Evolutionary conservation across 345 rosid genomes (phyloP), one percentile per base, ranked within the genome.

Genomic region (Laguncularia racemosa): DNA sequence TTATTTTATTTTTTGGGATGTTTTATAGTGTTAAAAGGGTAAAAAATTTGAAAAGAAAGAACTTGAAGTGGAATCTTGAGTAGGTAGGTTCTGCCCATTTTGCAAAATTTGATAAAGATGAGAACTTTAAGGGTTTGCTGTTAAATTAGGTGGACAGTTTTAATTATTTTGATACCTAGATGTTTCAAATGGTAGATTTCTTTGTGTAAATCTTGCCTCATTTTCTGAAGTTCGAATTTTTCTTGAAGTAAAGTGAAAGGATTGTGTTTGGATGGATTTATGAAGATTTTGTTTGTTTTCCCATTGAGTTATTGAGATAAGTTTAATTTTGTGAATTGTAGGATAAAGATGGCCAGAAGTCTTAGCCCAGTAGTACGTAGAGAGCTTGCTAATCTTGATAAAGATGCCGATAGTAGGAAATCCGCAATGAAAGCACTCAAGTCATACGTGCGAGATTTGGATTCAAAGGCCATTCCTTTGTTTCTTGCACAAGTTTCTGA

Each of bases 401-500:
- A 79, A 75, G 99, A 81, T 69, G 81, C 84, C 21, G 86, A 79
- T 15, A 76, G 84, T 50, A 76, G 81, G 55, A 88, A 79, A 77
- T 77, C 86, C 51, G 86, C 99, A 63, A 84, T 95, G 95, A 75
- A 71, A 58, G 92, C 95, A 19, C 61, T 95, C 74, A 84, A 88
- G 67, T 76, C 84, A 6, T 81, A 84, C 71, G 91, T 95, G 65
- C 90, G 72, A 67, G 88, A 71, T 54, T 67, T 95, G 79, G 89
- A 95, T 65, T 74, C 85, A 13, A 88, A 77, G 78, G 81, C 89
- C 45, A 88, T 95, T 60, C 96, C 91, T 0, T 59, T 78, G 16
- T 88, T 95, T 71, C 81, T 95, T 67, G 84, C 89, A 21, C 89
- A 90, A 67, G 84, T 95, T 52, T 90, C 91, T 15, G 86, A 90